Evolutionary conservation across 2,329 filamentous ascomycete genomes (phyloP).

Genomic region (Penicillium sp.): DNA sequence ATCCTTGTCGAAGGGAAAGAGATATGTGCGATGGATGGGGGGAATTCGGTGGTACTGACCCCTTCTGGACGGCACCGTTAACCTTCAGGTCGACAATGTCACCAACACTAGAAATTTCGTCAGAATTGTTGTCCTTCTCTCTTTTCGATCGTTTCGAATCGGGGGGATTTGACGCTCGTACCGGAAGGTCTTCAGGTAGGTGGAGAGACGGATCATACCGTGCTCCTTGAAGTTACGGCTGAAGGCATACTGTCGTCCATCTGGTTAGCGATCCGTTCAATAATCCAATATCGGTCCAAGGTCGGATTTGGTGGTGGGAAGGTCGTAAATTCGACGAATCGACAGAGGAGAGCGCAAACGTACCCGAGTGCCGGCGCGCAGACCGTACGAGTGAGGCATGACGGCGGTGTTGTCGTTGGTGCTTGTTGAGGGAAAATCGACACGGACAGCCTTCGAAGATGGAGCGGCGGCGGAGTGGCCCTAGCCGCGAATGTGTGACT

Average conservation of each 20-base stretch:
- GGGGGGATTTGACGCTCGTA: conserved; percentile 50
- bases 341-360: conserved; percentile 43
- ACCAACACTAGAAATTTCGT: conserved; percentile 71
- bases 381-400: conserved; percentile 88
- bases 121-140: conserved; percentile 44
- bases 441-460: conserved; percentile 26
- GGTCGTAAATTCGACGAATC: conserved; percentile 8
- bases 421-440: conserved; percentile 44
- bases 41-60: conserved; percentile 63
- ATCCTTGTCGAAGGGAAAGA: not conserved
- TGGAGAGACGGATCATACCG: conserved; percentile 90
- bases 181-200: conserved; percentile 94
- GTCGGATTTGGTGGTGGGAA: not conserved
- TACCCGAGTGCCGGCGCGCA: conserved; percentile 84
- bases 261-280: conserved; percentile 36
- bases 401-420: conserved; percentile 59
- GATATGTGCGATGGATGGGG: not conserved
- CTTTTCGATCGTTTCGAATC: conserved; percentile 19
- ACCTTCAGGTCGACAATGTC: conserved; percentile 99
- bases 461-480: conserved; percentile 9
- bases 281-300: conserved; percentile 13
- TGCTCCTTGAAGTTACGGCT: conserved; percentile 92
- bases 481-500: conserved; percentile 11
- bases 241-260: conserved; percentile 76
- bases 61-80: conserved; percentile 98